Evolutionary conservation across 139 green algal genomes (phyloP).

Genomic region (Chlorella sp.): DNA sequence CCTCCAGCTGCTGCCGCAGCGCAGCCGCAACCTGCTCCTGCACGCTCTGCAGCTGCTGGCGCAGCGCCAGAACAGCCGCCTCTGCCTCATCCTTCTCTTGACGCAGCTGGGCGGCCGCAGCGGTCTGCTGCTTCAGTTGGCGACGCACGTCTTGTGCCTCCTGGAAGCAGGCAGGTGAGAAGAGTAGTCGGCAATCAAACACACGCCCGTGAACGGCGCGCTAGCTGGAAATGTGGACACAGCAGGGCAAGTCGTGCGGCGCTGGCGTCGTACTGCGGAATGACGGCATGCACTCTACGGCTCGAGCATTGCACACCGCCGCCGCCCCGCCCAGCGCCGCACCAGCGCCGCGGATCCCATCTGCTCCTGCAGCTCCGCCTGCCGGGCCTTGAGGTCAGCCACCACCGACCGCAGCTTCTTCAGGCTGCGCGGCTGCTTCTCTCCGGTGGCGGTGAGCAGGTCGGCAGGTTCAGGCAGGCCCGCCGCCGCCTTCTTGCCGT

Average conservation of each 20-base stretch:
- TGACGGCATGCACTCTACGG: no score
- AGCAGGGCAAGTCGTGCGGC: no score
- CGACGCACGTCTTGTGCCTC: not conserved
- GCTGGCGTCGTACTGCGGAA: no score
- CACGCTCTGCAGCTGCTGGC: not conserved
- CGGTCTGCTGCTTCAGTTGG: not conserved
- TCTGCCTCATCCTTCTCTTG: not conserved
- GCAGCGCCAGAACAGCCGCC: not conserved
- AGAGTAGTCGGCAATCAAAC: no score
- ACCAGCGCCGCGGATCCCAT: not conserved
- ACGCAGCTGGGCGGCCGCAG: not conserved
- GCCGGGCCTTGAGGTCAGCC: not conserved
- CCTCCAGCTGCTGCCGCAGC: not conserved
- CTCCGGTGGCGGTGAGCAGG: not conserved
- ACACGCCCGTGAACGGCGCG: no score
- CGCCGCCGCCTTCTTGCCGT: no score
- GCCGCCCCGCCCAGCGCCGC: not conserved
- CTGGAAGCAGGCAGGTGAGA: not conserved
- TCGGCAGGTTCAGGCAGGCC: no score
- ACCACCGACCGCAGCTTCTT: conserved; percentile 21
- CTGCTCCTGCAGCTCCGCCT: not conserved
- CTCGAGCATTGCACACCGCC: not conserved
- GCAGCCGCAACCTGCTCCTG: not conserved
- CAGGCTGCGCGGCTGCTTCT: conserved; percentile 22
- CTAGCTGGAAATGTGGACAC: no score